phyloP scores from a whole-genome alignment of 1,284 basidiomycete genomes.

The Ceratobasidium sp. region DNA sequence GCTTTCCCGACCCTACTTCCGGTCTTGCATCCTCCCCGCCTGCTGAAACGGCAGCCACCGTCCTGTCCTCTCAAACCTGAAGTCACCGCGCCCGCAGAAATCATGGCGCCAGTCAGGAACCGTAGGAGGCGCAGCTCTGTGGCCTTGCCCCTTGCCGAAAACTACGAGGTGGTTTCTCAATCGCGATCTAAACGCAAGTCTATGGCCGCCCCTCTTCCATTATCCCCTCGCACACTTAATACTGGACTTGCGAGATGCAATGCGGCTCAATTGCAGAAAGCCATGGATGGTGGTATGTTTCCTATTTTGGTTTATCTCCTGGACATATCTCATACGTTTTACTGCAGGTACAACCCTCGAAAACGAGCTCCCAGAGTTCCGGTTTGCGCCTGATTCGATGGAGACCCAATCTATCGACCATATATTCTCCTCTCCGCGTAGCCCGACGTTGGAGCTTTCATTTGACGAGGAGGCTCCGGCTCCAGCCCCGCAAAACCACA shows the following conservation, averaged over 20 bases:
- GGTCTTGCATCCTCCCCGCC: slow-evolving; percentile 14
- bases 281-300: not conserved
- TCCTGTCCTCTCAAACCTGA: not conserved
- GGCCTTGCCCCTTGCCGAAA: slow-evolving; percentile 8
- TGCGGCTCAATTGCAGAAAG: not conserved
- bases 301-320: not conserved
- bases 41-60: not conserved
- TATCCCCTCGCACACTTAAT: slow-evolving; percentile 15
- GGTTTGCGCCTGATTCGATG: not conserved
- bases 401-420: slow-evolving; percentile 2
- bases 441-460: slow-evolving; percentile 9
- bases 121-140: slow-evolving; percentile 12
- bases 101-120: not conserved
- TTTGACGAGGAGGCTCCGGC: slow-evolving; percentile 1
- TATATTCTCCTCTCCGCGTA: slow-evolving; percentile 23
- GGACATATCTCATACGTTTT: not conserved
- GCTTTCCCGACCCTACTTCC: slow-evolving; percentile 5
- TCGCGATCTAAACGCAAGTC: slow-evolving; percentile 14
- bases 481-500: not conserved
- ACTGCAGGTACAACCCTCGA: not conserved
- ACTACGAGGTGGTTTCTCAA: not conserved
- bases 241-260: not conserved
- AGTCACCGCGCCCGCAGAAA: not conserved
- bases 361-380: not conserved
- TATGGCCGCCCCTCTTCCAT: not conserved